phyloP scores from a whole-genome alignment of 345 rosid genomes.

The Cardamine occulta region DNA sequence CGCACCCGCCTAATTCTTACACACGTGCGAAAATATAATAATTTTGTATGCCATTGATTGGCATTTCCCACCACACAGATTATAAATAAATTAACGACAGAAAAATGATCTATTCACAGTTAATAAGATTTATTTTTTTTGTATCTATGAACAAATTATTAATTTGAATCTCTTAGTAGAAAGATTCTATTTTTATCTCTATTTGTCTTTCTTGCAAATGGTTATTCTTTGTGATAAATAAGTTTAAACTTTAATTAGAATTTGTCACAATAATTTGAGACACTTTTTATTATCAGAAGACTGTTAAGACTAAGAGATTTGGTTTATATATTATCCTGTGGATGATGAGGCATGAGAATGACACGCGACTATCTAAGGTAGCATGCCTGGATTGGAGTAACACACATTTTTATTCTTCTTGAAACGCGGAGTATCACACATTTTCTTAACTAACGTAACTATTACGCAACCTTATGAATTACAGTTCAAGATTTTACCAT shows the following conservation, averaged over 20 bases:
- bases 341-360: slow-evolving; percentile 1
- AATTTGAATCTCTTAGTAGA: not conserved
- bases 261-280: not conserved
- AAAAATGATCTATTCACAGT: not conserved
- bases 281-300: not conserved
- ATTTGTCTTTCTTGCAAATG: not conserved
- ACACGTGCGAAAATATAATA: not conserved
- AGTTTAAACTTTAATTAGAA: not conserved
- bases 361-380: not conserved
- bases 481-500: not conserved
- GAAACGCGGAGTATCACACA: not conserved
- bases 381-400: slow-evolving; percentile 18
- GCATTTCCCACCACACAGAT: too few relatives aligned
- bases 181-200: not conserved
- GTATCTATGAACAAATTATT: not conserved
- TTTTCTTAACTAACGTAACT: slow-evolving; percentile 3
- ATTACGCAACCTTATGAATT: not conserved
- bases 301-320: not conserved
- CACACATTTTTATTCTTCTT: slow-evolving; percentile 8
- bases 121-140: not conserved
- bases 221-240: not conserved
- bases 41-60: too few relatives aligned
- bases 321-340: not conserved
- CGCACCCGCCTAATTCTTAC: not conserved
- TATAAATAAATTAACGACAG: too few relatives aligned